Conservation (phyloP, 495 filamentous ascomycete species). For the Pyronema domesticum region DNA sequence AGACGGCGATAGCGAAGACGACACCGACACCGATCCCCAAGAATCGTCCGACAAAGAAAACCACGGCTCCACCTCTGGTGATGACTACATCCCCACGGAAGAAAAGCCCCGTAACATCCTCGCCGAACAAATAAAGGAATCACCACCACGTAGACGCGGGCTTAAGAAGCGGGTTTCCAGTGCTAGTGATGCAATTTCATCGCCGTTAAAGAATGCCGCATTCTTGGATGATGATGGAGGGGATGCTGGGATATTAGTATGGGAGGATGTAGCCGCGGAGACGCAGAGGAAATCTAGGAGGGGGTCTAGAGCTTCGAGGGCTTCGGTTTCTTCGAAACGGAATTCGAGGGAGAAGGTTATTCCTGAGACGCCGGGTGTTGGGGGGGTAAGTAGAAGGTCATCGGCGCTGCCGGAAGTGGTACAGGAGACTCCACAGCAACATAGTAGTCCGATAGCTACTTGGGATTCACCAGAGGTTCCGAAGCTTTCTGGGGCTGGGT, state of each 20-base stretch:
- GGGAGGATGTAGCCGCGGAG: conserved; percentile 10
- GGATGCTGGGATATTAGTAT: conserved; percentile 6
- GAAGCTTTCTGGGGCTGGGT: neutral
- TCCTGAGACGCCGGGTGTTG: neutral
- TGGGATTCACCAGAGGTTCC: conserved; percentile 4
- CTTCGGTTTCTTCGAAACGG: neutral
- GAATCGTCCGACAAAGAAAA: conserved; percentile 13
- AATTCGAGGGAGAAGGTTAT: neutral
- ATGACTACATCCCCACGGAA: too few relatives aligned
- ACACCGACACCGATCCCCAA: too few relatives aligned
- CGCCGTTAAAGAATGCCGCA: conserved; percentile 12
- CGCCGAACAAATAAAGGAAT: conserved; percentile 6
- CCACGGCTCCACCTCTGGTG: too few relatives aligned
- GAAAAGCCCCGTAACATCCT: conserved; percentile 6
- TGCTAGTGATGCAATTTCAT: conserved; percentile 5
- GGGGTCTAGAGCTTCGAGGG: neutral
- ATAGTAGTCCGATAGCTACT: too few relatives aligned
- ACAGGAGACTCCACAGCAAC: too few relatives aligned
- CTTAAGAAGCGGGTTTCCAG: conserved; percentile 15
- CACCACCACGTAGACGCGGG: conserved; percentile 18
- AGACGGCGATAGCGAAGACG: too few relatives aligned
- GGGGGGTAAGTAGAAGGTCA: neutral
- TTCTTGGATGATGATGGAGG: neutral
- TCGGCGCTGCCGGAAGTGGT: too few relatives aligned
- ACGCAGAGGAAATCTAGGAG: neutral